Evolutionary conservation across 345 rosid species (phyloP).

Genomic region (Clausena lansium): DNA sequence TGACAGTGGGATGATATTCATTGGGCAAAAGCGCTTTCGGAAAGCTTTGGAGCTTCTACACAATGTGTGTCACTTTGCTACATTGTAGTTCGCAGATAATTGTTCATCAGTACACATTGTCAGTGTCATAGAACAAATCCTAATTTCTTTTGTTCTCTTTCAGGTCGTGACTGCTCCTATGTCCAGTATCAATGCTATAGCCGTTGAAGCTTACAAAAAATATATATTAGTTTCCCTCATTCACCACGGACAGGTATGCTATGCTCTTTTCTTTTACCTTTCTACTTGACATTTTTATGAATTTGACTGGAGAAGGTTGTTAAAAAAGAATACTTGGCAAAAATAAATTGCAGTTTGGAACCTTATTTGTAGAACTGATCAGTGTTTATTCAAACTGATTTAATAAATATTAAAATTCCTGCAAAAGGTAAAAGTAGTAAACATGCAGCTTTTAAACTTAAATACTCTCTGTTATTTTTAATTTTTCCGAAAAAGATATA

Average conservation of each 20-base stretch:
- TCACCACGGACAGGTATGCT: slow-evolving; percentile 72
- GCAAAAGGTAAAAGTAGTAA: background rate
- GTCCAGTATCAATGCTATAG: slow-evolving; percentile 73
- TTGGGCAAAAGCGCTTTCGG: slow-evolving; percentile 72
- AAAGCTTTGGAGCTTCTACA: slow-evolving; percentile 94
- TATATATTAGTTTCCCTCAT: slow-evolving; percentile 81
- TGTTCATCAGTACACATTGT: background rate
- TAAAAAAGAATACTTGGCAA: background rate
- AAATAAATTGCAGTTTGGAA: background rate
- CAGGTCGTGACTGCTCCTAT: slow-evolving; percentile 97
- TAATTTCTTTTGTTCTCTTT: slow-evolving; percentile 15
- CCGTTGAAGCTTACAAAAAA: slow-evolving; percentile 91
- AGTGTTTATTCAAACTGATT: background rate
- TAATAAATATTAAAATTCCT: background rate
- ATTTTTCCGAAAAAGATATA: background rate
- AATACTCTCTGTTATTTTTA: background rate
- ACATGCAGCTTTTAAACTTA: background rate
- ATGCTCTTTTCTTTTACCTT: slow-evolving; percentile 4
- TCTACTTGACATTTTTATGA: background rate
- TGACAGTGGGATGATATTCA: slow-evolving; percentile 92
- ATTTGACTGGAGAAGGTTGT: background rate
- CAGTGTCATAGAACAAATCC: slow-evolving; percentile 9
- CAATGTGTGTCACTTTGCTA: slow-evolving; percentile 44
- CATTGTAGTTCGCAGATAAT: slow-evolving; percentile 10
- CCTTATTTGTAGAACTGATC: background rate